Base-by-base conservation (phyloP, 2,329 filamentous ascomycete genomes). In the Fusarium pseudocircinatum region DNA sequence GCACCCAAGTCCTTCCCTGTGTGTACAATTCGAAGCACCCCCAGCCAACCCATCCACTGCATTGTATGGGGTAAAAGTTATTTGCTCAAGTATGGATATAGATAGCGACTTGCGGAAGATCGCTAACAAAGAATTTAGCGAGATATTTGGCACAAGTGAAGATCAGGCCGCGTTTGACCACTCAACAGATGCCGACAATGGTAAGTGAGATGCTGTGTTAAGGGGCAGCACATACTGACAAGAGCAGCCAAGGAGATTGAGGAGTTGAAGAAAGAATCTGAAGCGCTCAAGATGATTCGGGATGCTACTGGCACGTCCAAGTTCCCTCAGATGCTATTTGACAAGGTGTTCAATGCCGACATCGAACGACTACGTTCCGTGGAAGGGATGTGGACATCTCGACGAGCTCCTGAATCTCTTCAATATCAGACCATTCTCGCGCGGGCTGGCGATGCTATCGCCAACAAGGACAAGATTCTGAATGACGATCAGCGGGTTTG, bases 21-120 rank as follows among this genome's bases (percentile, higher is more conserved):
- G 46, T 99, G 96, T 84, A 99, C 96, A 4, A 98, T 99, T 77
- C 91, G 96, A 81, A 98, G 94, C 81, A 99, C 95, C 0, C 96
- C 96, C 0, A 97, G 93, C 74, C 96, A 98, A 78, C 94, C 96
- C 2, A 98, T 99, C 47, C 96, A 99, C 83, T 98, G 96, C 84
- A 99, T 99, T 70, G 96, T 99, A 5, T 99, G 96, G 96, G 96
- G 90, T 26, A 99, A 98, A 84, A 97, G 95, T 81, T 99, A 98
- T 81, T 87, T 99, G 14, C 89, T 99, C 69, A 96, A 94, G 83
- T 84, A 77, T 30, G 87, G 85, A 8, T 28, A 14, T 26, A 26
- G 12, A 47, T 10, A 78, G 69, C 16, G 32, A 24, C 20, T 18
- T 56, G 47, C 57, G 30, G 44, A 40, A 56, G 58, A 54, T 70